These are phyloP conservation scores for Melastoma malabathricum DNA, from an alignment of 345 rosid genomes.

Conservation along the genomic window DNA sequence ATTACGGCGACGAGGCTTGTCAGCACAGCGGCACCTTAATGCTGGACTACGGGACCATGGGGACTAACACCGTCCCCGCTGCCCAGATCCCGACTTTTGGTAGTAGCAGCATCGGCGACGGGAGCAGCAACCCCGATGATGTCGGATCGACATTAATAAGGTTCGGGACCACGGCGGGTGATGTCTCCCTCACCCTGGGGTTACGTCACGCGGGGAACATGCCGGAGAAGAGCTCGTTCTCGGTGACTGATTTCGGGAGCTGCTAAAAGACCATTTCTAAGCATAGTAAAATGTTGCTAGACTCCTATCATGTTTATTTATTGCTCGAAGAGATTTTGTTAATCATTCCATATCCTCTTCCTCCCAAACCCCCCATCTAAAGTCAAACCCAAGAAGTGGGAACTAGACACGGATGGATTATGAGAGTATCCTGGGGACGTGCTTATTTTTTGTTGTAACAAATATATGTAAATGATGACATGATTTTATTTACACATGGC, in stretches of 20 bases:
- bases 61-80: too few relatives aligned
- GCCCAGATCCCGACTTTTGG: too few relatives aligned
- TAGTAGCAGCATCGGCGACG: conserved; percentile 19
- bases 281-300: conserved; percentile 1
- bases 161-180: conserved; percentile 68
- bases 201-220: conserved; percentile 74
- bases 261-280: conserved; percentile 21
- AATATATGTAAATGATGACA: too few relatives aligned
- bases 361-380: too few relatives aligned
- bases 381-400: too few relatives aligned
- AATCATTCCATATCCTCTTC: too few relatives aligned
- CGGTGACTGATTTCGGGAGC: conserved; percentile 61
- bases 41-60: conserved; percentile 8
- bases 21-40: conserved; percentile 22
- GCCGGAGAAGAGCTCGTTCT: conserved; percentile 58
- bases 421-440: too few relatives aligned
- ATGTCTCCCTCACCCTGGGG: conserved; percentile 93
- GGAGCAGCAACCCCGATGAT: conserved; percentile 28
- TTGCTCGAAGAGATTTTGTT: too few relatives aligned
- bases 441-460: too few relatives aligned
- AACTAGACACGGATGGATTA: too few relatives aligned
- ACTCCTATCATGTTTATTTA: background rate
- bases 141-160: conserved; percentile 40
- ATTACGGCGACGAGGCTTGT: conserved; percentile 15
- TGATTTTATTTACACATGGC: too few relatives aligned